These are phyloP conservation scores for Globisporangium canariense DNA, from an alignment of 352 stramenopile genomes.

Conservation along the genomic window DNA sequence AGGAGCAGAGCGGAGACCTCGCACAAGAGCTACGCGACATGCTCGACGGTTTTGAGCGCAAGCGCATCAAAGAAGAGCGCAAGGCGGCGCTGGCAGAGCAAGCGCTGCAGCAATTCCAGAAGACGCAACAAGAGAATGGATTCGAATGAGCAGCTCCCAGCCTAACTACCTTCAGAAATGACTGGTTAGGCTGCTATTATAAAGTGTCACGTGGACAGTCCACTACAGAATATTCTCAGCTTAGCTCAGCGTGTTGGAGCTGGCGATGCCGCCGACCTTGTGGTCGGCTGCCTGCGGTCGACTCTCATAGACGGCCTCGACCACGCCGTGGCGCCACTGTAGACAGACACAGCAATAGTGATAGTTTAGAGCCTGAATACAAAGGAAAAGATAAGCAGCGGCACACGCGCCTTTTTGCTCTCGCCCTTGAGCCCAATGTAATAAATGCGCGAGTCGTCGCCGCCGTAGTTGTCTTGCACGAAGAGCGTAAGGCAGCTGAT, in stretches of 20 bases:
- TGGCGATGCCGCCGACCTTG: slow-evolving; percentile 58
- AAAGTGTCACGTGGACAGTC: too few relatives aligned
- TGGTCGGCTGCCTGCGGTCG: slow-evolving; percentile 71
- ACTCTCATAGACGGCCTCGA: slow-evolving; percentile 84
- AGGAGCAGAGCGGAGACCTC: slow-evolving; percentile 39
- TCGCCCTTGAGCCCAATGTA: slow-evolving; percentile 88
- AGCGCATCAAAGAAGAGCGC: slow-evolving; percentile 59
- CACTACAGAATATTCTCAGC: too few relatives aligned
- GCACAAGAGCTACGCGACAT: slow-evolving; percentile 57
- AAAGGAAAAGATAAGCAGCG: neutral
- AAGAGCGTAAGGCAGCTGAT: slow-evolving; percentile 82
- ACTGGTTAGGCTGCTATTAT: neutral
- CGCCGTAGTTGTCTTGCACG: slow-evolving; percentile 69
- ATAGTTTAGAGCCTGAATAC: neutral
- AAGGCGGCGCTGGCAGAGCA: slow-evolving; percentile 48
- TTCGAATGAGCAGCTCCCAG: neutral
- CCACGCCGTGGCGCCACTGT: slow-evolving; percentile 80
- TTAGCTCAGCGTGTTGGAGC: slow-evolving; percentile 52
- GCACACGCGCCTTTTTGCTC: slow-evolving; percentile 68
- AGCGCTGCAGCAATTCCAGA: slow-evolving; percentile 51
- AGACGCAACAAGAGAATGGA: slow-evolving; percentile 28
- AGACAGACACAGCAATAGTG: slow-evolving; percentile 13
- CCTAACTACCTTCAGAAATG: neutral
- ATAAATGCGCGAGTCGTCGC: slow-evolving; percentile 73
- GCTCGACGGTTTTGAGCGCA: slow-evolving; percentile 50